These are phyloP conservation scores for Mucor lusitanicus DNA, from an alignment of 371 early-diverging fungal genomes.

Conservation along the genomic window DNA sequence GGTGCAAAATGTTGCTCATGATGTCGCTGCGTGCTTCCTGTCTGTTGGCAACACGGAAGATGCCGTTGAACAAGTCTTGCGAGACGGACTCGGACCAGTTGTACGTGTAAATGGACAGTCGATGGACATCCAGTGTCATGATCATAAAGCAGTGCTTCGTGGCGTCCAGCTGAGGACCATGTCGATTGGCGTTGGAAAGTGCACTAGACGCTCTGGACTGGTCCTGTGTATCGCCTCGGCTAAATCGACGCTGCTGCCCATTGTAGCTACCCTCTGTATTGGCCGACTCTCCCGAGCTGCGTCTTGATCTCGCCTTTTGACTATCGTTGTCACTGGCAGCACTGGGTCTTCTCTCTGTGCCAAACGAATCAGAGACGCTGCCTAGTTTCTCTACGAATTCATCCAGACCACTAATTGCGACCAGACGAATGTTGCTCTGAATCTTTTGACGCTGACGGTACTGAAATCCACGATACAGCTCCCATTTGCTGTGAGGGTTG, in stretches of 20 bases:
- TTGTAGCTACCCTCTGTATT: constrained; percentile 14
- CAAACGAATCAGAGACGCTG: constrained; percentile 24
- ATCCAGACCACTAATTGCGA: constrained; percentile 60
- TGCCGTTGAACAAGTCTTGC: constrained; percentile 58
- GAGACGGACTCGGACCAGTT: constrained; percentile 68
- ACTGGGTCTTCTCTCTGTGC: constrained; percentile 41
- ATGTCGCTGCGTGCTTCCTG: constrained; percentile 58
- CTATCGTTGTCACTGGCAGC: constrained; percentile 46
- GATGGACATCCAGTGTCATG: constrained; percentile 58
- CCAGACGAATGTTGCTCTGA: constrained; percentile 47
- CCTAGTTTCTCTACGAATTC: constrained; percentile 56
- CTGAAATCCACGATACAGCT: constrained; percentile 31
- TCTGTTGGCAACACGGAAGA: constrained; percentile 36
- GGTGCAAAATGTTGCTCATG: constrained; percentile 62
- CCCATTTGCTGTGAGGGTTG: constrained; percentile 27
- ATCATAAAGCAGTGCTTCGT: constrained; percentile 65
- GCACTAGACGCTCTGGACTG: constrained; percentile 35
- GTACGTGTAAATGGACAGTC: constrained; percentile 68
- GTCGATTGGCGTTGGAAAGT: constrained; percentile 20
- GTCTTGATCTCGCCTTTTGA: constrained; percentile 25
- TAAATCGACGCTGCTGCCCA: neutral
- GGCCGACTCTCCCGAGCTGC: constrained; percentile 36
- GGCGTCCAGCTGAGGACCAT: constrained; percentile 20
- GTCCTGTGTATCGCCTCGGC: constrained; percentile 16
- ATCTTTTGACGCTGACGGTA: constrained; percentile 28